Conservation (phyloP, 2,329 filamentous ascomycete genomes). For the Aspergillus hortae region DNA sequence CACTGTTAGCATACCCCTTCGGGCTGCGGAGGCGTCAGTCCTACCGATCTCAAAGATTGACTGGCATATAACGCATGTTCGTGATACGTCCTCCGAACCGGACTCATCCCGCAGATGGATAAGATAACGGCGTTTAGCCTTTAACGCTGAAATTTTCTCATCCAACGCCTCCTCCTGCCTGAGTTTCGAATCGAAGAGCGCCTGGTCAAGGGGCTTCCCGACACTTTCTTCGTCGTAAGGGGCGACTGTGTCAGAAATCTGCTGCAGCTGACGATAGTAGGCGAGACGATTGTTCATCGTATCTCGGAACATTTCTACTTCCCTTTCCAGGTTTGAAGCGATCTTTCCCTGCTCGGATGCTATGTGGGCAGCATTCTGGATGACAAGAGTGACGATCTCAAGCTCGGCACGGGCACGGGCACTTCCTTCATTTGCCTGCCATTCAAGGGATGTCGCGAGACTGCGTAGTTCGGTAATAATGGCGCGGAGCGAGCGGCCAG, state of each 20-base stretch:
- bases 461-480: conserved; percentile 67
- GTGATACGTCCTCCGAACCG: conserved; percentile 57
- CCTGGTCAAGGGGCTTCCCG: conserved; percentile 54
- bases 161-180: conserved; percentile 51
- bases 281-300: conserved; percentile 83
- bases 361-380: conserved; percentile 57
- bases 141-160: conserved; percentile 58
- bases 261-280: conserved; percentile 86
- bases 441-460: conserved; percentile 57
- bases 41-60: conserved; percentile 71
- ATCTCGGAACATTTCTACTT: conserved; percentile 70
- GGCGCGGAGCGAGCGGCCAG: conserved; percentile 63
- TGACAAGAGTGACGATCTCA: conserved; percentile 59
- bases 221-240: conserved; percentile 64
- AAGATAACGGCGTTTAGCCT: conserved; percentile 74
- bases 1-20: neutral
- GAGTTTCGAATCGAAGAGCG: conserved; percentile 41
- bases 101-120: conserved; percentile 59
- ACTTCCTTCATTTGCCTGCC: conserved; percentile 53
- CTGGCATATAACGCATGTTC: conserved; percentile 84
- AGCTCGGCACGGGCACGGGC: conserved; percentile 61
- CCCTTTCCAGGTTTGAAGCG: conserved; percentile 52
- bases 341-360: conserved; percentile 52
- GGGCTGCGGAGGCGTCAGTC: neutral
- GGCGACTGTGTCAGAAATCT: conserved; percentile 81